Base-by-base conservation (phyloP, 768 basidiomycete genomes). In the Amanita inopinata region DNA sequence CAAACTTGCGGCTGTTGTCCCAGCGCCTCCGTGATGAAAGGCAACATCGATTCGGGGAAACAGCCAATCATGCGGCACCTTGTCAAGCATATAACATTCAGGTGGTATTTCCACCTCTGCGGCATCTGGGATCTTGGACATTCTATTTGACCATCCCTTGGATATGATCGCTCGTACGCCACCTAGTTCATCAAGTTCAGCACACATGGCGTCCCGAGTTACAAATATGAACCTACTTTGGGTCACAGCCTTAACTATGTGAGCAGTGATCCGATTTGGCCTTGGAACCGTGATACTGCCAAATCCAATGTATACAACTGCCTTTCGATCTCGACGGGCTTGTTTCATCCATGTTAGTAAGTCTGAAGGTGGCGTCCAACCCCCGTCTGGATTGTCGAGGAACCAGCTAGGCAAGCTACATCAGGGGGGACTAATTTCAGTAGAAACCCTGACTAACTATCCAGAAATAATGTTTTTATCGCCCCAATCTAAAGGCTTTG, bases 301-400 rank as follows among this genome's bases (percentile, higher is more conserved):
- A 49, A 82, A 82, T 1, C 80, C 79, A 37, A 83, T 80, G 53
- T 83, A 83, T 2, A 83, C 80, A 35, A 83, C 65, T 0, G 78
- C 64, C 51, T 76, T 78, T 1, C 61, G 60, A 41, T 81, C 78
- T 2, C 50, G 47, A 12, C 70, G 65, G 1, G 81, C 80, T 48
- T 72, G 68, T 12, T 54, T 55, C 59, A 83, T 80, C 57, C 73
- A 83, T 9, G 62, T 60, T 1, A 72, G 37, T 1, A 83, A 64
- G 10, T 60, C 61, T 7, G 60, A 48, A 0, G 78, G 70, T 2
- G 79, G 71, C 3, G 58, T 60, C 80, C 80, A 83, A 38, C 61
- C 63, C 5, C 64, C 56, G 43, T 82, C 80, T 6, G 76, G 70
- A 45, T 81, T 73, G 40, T 79, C 76, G 15, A 82, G 59, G 54